Base-by-base conservation (phyloP, 805 yeast species). In the Pichia eremophila region DNA sequence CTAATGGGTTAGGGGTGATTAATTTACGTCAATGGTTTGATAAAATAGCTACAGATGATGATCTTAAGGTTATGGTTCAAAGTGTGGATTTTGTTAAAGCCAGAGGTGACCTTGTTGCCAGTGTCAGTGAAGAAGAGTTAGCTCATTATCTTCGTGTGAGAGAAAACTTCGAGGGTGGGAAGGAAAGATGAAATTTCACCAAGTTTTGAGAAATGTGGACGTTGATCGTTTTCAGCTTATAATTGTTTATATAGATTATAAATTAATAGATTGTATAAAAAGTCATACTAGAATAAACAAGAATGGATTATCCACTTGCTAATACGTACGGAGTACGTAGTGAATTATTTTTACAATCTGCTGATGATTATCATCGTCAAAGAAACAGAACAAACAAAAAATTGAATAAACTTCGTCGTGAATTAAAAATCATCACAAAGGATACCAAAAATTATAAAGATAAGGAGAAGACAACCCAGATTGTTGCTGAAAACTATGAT, bases 1-100 rank as follows among this genome's bases (percentile, higher is more conserved):
- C 56, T 44, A 2, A 58, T 51, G 5, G 71, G 72, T 5, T 72
- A 70, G 4, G 66, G 67, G 17, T n/a, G 8, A 73, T 86, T 0
- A 78, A 85, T 8, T 75, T 86, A 1, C 72, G 95, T 47, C 84
- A 89, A 77, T 91, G 97, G 96, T 88, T 93, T 63, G 96, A 89
- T 55, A 80, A 83, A 51, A 72, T 78, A 14, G 91, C 96, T 2
- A 74, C 75, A 0, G 68, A 71, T 3, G 75, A 73, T 1, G 97
- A 91, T 58, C 72, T 75, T 8, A 71, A 72, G 6, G 96, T 89
- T 0, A 59, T 68, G 17, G 97, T 91, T 2, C 69, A 71, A 19
- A 73, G 72, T 68, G 78, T 70, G 34, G 98, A 93, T 61, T 91
- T 91, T 60, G 69, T 68, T n/a, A 84, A 79, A 58, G 91, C 97